These are phyloP conservation scores for Podaxis mareebaensis DNA, from an alignment of 768 basidiomycete species.

Conservation along the genomic window DNA sequence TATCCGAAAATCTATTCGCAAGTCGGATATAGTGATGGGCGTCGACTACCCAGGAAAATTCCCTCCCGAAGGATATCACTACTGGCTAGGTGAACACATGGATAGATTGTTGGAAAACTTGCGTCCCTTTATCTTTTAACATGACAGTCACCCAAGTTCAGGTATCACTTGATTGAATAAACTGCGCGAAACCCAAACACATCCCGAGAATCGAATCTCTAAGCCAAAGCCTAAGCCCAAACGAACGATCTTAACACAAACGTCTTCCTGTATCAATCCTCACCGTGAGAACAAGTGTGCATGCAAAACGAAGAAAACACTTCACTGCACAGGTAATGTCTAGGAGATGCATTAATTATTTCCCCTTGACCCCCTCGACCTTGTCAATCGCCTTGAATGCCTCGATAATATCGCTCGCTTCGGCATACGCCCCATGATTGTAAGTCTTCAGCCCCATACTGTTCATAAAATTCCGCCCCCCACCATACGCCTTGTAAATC, in stretches of 20 bases:
- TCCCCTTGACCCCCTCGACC: neutral
- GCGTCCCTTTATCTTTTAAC: neutral
- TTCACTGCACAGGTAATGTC: neutral
- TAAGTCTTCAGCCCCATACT: neutral
- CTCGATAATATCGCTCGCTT: neutral
- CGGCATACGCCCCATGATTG: neutral
- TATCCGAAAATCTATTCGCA: neutral
- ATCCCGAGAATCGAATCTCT: neutral
- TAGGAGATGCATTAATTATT: neutral
- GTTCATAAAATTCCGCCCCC: neutral
- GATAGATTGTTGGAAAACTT: neutral
- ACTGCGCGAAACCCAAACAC: neutral
- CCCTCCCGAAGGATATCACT: neutral
- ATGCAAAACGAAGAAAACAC: neutral
- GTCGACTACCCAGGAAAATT: neutral
- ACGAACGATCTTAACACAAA: neutral
- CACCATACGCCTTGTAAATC: constrained; percentile 6
- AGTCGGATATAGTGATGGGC: neutral
- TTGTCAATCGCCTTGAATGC: neutral
- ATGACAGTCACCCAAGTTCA: neutral
- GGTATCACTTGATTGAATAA: neutral
- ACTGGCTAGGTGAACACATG: neutral
- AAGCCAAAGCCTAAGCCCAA: neutral
- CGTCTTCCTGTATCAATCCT: neutral
- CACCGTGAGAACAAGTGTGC: neutral